These are phyloP conservation scores for Annulohypoxylon moriforme DNA, from an alignment of 495 filamentous ascomycete genomes.

Conservation along the genomic window DNA sequence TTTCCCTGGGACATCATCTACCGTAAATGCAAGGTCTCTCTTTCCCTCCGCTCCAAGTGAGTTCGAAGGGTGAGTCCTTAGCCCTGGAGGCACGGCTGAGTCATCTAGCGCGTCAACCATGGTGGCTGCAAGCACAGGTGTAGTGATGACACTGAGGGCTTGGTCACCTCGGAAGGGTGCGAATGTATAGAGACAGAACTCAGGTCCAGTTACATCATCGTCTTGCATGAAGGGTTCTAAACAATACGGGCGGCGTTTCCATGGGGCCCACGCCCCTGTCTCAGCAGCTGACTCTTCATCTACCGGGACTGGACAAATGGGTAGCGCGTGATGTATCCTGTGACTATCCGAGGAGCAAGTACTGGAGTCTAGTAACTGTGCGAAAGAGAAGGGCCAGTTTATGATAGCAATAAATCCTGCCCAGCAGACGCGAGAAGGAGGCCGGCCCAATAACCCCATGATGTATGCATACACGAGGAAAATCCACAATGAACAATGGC, in stretches of 20 bases:
- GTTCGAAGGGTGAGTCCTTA: conserved; percentile 32
- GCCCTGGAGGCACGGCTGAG: conserved; percentile 23
- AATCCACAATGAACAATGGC: background rate
- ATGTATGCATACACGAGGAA: background rate
- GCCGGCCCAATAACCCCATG: background rate
- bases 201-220: conserved; percentile 15
- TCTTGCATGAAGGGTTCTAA: conserved; percentile 26
- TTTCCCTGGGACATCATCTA: conserved; percentile 42
- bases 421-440: background rate
- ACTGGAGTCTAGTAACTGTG: conserved; percentile 1
- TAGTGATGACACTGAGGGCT: conserved; percentile 47
- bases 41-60: conserved; percentile 25
- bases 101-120: conserved; percentile 48
- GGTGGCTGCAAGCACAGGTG: conserved; percentile 41
- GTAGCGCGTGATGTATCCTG: background rate
- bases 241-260: conserved; percentile 48
- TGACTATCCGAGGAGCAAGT: conserved; percentile 7
- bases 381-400: background rate
- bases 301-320: conserved; percentile 28
- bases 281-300: conserved; percentile 36
- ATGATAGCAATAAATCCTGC: background rate
- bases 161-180: conserved; percentile 48
- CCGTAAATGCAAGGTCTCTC: conserved; percentile 23
- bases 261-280: conserved; percentile 37
- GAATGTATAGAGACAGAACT: conserved; percentile 53